Base-by-base conservation (phyloP, 2,329 filamentous ascomycete species). In the Cladophialophora yegresii region DNA sequence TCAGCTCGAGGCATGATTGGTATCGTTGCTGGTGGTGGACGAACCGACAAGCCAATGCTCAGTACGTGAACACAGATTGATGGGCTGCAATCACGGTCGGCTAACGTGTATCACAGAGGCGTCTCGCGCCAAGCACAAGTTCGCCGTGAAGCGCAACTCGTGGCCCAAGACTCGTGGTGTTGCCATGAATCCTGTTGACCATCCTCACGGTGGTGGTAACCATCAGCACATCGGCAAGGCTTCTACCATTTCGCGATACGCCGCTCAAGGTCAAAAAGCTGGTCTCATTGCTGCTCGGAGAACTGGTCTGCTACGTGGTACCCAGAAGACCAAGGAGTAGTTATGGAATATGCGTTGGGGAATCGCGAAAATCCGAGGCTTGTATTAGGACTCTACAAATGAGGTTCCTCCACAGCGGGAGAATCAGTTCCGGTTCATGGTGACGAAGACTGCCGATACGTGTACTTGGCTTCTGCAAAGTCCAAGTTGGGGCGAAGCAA, bases 81-180 rank as follows among this genome's bases (percentile, higher is more conserved):
- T 36, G 45, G 33, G n/a, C 36, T 32, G 32, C 20, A 16, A 36
- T 28, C 36, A 43, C 40, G 67, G 26, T 28, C 47, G 22, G 33
- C 62, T 76, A 71, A 83, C 86, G 75, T 85, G 73, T 30, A 49
- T 63, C 59, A 83, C 85, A 91, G 88, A 99, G 93, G 95, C 95
- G 78, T 98, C 93, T 78, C 92, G 95, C 80, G 95, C 95, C 79
- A 99, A 98, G 92, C 93, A 98, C 82, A 99, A 99, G 91, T 99
- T 96, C 85, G 92, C 93, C 76, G 96, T 97, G 85, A 99, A 99
- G 92, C 92, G 95, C 81, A 98, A 99, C 92, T 93, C 89, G 80
- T 99, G 95, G 95, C 95, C 95, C 84, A 97, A 96, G 91, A 99
- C 95, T 87, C 93, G 95, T 95, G 95, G 95, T 97, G 95, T 99